These are phyloP conservation scores for Vavraia culicis DNA, from an alignment of 371 early-diverging fungal species.

Conservation along the genomic window DNA sequence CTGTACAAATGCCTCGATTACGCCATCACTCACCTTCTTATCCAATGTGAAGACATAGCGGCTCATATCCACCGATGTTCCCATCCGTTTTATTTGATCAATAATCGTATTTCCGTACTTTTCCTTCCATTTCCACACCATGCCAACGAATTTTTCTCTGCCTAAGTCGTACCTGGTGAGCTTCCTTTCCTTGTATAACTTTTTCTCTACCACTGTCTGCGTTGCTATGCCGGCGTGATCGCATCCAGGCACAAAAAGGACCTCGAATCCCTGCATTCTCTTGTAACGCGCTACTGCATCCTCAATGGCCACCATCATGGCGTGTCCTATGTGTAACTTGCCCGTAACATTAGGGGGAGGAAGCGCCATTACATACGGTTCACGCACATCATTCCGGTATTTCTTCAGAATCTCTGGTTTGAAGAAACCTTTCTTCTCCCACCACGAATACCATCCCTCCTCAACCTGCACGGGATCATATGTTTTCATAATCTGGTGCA, in stretches of 20 bases:
- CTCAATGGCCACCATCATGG: slow-evolving; percentile 78
- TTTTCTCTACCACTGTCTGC: slow-evolving; percentile 89
- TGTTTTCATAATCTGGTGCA: slow-evolving; percentile 6
- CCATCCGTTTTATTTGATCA: slow-evolving; percentile 70
- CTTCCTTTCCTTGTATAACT: slow-evolving; percentile 56
- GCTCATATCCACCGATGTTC: slow-evolving; percentile 75
- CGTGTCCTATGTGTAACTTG: slow-evolving; percentile 85
- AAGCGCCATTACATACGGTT: slow-evolving; percentile 62
- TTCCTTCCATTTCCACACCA: slow-evolving; percentile 89
- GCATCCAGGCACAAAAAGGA: slow-evolving; percentile 79
- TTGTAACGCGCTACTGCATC: slow-evolving; percentile 77
- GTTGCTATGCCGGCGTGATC: slow-evolving; percentile 98
- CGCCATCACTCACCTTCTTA: slow-evolving; percentile 56
- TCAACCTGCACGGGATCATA: slow-evolving; percentile 80
- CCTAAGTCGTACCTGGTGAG: slow-evolving; percentile 73
- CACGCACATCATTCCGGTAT: slow-evolving; percentile 47
- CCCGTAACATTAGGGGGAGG: slow-evolving; percentile 99
- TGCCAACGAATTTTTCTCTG: slow-evolving; percentile 63
- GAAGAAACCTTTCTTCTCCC: slow-evolving; percentile 71
- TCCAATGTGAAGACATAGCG: slow-evolving; percentile 85
- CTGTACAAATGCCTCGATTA: slow-evolving; percentile 73
- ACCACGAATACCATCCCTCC: slow-evolving; percentile 80
- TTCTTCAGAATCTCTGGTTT: slow-evolving; percentile 57
- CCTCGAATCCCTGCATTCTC: slow-evolving; percentile 80
- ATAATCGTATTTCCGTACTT: slow-evolving; percentile 54